A percentile compares a stretch with the other conserved stretches of the same genome.
Evolutionary conservation across 2,329 filamentous ascomycete genomes (phyloP).

Genomic region (Corynespora cassiicola): DNA sequence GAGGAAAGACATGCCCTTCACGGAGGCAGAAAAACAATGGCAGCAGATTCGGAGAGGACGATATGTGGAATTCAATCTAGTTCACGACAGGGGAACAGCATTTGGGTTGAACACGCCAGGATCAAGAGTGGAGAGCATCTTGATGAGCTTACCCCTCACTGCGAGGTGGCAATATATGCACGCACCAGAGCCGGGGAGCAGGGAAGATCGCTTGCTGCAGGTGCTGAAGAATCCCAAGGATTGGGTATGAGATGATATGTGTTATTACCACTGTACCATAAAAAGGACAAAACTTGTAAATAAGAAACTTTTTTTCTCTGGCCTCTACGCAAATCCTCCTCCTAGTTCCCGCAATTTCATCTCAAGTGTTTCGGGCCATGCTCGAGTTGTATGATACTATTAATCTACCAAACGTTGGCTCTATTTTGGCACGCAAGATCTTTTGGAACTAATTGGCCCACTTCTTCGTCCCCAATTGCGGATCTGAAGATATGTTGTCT

Average conservation of each 20-base stretch:
- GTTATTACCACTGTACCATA: too few relatives aligned
- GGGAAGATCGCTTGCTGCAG: slow-evolving; percentile 82
- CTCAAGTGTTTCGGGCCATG: too few relatives aligned
- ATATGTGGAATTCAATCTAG: slow-evolving; percentile 98
- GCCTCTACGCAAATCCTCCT: too few relatives aligned
- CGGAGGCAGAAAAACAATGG: slow-evolving; percentile 88
- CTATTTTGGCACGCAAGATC: too few relatives aligned
- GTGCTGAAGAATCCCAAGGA: slow-evolving; percentile 68
- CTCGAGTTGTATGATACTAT: too few relatives aligned
- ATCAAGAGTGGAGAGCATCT: slow-evolving; percentile 90
- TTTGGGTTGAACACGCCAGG: slow-evolving; percentile 95
- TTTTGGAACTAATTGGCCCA: too few relatives aligned
- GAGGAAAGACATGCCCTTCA: slow-evolving; percentile 91
- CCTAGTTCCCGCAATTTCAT: too few relatives aligned
- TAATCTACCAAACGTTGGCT: too few relatives aligned
- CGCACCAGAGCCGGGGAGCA: slow-evolving; percentile 73
- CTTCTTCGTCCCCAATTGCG: too few relatives aligned
- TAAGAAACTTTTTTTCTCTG: too few relatives aligned
- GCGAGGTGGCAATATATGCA: slow-evolving; percentile 98
- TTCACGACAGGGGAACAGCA: slow-evolving; percentile 92
- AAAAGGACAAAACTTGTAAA: too few relatives aligned
- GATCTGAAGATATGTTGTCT: too few relatives aligned
- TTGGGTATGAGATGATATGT: slow-evolving; percentile 55
- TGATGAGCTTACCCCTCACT: slow-evolving; percentile 95
- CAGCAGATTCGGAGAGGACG: slow-evolving; percentile 93